Conservation (phyloP, 305 asterid species). For the Fraxinus latifolia region DNA sequence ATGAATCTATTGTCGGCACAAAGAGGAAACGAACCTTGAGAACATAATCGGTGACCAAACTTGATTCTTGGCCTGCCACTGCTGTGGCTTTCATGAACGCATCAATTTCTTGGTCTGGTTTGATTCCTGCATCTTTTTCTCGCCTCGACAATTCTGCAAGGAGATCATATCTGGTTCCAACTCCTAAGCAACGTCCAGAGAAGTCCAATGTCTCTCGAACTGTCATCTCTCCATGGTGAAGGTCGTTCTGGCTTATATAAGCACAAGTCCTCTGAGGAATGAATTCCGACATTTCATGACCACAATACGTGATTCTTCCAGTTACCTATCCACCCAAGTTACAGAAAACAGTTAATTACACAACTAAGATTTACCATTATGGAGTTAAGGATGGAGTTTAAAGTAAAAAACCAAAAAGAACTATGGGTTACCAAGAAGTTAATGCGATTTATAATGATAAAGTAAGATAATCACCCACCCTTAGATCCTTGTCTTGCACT, state of each 20-base stretch:
- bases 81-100: constrained; percentile 51
- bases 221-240: constrained; percentile 54
- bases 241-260: constrained; percentile 44
- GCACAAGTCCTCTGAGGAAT: constrained; percentile 45
- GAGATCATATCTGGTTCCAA: constrained; percentile 42
- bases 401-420: not conserved
- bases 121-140: constrained; percentile 43
- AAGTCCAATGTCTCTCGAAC: constrained; percentile 42
- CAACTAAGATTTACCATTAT: not conserved
- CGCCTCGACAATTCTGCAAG: constrained; percentile 40
- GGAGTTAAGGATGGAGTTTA: not conserved
- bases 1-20: not conserved
- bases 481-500: constrained; percentile 33
- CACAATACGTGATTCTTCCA: constrained; percentile 43
- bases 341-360: not conserved
- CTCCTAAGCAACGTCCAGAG: constrained; percentile 45
- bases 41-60: constrained; percentile 39
- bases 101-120: constrained; percentile 45
- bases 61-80: constrained; percentile 38
- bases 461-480: constrained; percentile 26
- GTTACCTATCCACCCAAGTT: constrained; percentile 21
- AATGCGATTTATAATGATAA: not conserved
- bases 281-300: constrained; percentile 44
- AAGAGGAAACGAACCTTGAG: constrained; percentile 35
- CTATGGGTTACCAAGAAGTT: not conserved